Evolutionary conservation across 2,329 filamentous ascomycete genomes (phyloP), one percentile per base, ranked within the genome.

Genomic region (Xylariaceae sp.): DNA sequence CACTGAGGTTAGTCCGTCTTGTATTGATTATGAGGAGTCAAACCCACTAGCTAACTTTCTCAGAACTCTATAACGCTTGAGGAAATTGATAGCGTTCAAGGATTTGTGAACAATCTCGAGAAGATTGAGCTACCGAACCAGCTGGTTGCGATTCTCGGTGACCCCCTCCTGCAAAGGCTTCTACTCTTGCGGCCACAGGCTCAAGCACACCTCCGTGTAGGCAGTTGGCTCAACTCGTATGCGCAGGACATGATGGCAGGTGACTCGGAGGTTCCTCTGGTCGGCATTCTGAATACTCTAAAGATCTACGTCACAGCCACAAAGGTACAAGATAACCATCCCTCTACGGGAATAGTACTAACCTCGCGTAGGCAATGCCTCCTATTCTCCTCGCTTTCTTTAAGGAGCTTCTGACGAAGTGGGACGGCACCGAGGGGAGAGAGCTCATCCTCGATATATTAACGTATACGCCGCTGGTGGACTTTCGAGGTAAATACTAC

Each of bases 111-210:
- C 42, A 87, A 81, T 53, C 70, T 95, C 8, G 89, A 95, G 61
- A 87, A 80, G 60, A 84, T 95, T 22, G 88, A 94, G 68, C 73
- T 91, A 39, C 90, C 90, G 0, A 91, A 88, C 58, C 90, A 95
- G 69, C 76, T 95, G 1, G 83, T 91, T 39, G 88, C 90, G 5
- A 83, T 88, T 3, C 74, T 95, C 13, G 81, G 80, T 1, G 88
- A 95, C 64, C 86, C 86, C 2, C 74, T 95, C 29, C 78, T 92
- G 1, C 89, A 92, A 67, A 94, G 92, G 65, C 75, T 92, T 21
- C 72, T 89, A 32, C 72, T 88, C n/a, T 72, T 88, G 29, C 79
- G 81, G 47, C 80, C 85, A 1, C 78, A 80, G 34, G 71, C 74
- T 15, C 74, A 77, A 46, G 76, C 75, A 12, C 70, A 75, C 26